Conservation (phyloP, 2,329 filamentous ascomycete genomes). For the Lasiodiplodia sp. region DNA sequence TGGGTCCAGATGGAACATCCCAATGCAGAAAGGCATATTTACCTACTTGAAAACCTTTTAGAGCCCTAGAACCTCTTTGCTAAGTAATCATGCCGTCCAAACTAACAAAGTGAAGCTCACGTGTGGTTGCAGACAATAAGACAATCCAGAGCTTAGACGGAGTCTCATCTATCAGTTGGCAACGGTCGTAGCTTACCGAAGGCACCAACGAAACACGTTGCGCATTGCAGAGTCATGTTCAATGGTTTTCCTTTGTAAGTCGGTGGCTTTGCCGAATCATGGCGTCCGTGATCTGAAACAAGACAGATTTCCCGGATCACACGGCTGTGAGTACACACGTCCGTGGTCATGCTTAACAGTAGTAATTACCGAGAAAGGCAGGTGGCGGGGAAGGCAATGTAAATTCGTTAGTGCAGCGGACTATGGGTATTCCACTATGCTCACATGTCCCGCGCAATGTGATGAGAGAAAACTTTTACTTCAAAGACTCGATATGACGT, state of each 20-base stretch:
- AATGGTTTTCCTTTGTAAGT: background rate
- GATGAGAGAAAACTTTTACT: background rate
- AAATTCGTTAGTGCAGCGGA: background rate
- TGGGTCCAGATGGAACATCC: too few species aligned
- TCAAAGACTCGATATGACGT: background rate
- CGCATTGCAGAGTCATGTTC: too few species aligned
- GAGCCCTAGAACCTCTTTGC: too few species aligned
- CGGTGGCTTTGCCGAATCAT: background rate
- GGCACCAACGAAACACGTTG: too few species aligned
- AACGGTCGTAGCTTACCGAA: too few species aligned
- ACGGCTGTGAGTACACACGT: background rate
- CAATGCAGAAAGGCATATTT: too few species aligned
- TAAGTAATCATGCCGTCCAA: too few species aligned
- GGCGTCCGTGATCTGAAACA: background rate
- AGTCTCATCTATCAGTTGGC: background rate
- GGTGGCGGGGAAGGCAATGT: background rate
- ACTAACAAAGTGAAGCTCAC: too few species aligned
- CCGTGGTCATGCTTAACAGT: background rate
- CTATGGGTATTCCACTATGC: background rate
- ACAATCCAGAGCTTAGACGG: too few species aligned
- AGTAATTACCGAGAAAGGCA: background rate
- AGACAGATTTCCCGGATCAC: background rate
- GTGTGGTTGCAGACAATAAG: too few species aligned
- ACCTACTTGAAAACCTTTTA: too few species aligned
- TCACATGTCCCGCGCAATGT: background rate